A percentile compares a stretch with the other conserved stretches of the same genome.
phyloP scores from a whole-genome alignment of 2,329 filamentous ascomycete species.

The Aspergillus unguis region DNA sequence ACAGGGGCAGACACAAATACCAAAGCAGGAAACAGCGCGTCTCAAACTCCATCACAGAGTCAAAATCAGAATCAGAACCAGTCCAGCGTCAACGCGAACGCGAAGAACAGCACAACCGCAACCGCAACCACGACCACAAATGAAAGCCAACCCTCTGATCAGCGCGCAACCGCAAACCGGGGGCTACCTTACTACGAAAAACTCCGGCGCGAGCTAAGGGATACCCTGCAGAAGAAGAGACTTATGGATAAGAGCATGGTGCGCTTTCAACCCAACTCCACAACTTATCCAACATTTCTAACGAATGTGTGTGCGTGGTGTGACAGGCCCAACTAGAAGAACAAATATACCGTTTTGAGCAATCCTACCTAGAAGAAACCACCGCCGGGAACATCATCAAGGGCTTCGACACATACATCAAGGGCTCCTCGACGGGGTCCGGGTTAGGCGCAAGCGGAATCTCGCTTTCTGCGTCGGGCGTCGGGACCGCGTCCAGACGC shows the following conservation, averaged over 20 bases:
- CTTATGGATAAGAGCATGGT: constrained; percentile 61
- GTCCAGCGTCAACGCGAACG: constrained; percentile 10
- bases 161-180: constrained; percentile 34
- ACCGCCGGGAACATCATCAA: constrained; percentile 90
- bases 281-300: neutral
- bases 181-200: constrained; percentile 69
- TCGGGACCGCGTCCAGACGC: constrained; percentile 33
- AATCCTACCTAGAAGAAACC: constrained; percentile 85
- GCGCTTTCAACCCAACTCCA: constrained; percentile 17
- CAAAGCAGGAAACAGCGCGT: neutral
- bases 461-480: constrained; percentile 26
- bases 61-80: constrained; percentile 5
- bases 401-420: constrained; percentile 98
- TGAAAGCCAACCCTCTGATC: constrained; percentile 22
- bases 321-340: constrained; percentile 65
- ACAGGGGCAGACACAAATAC: neutral
- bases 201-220: constrained; percentile 63
- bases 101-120: constrained; percentile 18
- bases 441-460: constrained; percentile 30
- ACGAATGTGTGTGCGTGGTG: neutral
- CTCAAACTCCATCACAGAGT: neutral
- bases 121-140: constrained; percentile 14
- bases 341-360: constrained; percentile 77
- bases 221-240: constrained; percentile 64
- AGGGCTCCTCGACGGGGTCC: constrained; percentile 64